Evolutionary conservation across 202 grass and related monocot species (phyloP), one percentile per base, ranked within the genome.

Genomic region (Schoenoplectus triqueter): DNA sequence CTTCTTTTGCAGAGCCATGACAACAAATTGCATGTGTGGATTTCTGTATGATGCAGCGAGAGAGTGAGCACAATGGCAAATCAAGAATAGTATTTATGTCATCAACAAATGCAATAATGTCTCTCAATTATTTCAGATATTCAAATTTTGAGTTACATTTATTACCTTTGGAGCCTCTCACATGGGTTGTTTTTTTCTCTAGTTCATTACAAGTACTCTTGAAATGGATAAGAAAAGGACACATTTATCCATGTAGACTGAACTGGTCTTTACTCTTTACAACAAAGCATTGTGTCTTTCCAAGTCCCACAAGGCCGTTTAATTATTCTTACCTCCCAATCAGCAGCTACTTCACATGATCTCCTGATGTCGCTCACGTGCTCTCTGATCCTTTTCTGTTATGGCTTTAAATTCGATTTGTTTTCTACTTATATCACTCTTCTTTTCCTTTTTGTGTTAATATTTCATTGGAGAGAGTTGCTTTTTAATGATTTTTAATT

Each of bases 241-340:
- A 54, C 14, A 61, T 79, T 14, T 61, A 45, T 21, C 55, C 31
- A 3, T 79, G 31, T 79, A 45, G 22, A 31, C 31, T 31, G 31
- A 31, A 40, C 21, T 79, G 31, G 31, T 31, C 31, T 31, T 78
- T 59, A 78, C 54, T 31, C 75, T 44, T 78, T 78, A 61, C 75
- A 61, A 45, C 75, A 78, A 78, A 78, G 55, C 73, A 61, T 78
- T 17, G 52, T 39, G 15, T 78, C 22, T 78, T 78, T 78, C 3
- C 18, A 78, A 78, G 75, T 61, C 55, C 51, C 75, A 78, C 39
- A 61, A 39, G 11, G 55, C 7, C 31, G 31, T 31, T 59, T 78
- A 44, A 60, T 78, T 44, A 59, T 78, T 60, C 13, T 60, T 42
- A 55, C 31, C 31, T 31, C 31, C 31, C 31, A 31, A 31, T 31